phyloP scores from a whole-genome alignment of 164 flowering plant species.

The Brasenia schreberi region DNA sequence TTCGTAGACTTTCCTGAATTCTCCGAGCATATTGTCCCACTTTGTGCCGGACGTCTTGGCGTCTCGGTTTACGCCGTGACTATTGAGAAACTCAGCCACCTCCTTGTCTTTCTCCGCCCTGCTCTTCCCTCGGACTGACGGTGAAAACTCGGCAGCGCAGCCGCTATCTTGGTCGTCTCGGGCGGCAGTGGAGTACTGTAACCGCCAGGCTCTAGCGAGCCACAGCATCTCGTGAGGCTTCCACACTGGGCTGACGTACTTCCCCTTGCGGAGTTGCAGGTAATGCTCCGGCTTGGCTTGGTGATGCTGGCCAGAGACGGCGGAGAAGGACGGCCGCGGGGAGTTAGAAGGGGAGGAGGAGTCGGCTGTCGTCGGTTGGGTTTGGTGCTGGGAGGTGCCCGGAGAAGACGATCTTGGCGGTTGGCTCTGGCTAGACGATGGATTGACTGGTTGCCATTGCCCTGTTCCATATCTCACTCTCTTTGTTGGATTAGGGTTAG shows the following conservation, averaged over 20 bases:
- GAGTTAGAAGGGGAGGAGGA: slow-evolving; percentile 45
- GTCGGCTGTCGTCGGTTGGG: slow-evolving; percentile 11
- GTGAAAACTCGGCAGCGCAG: neutral
- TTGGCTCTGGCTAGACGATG: slow-evolving; percentile 6
- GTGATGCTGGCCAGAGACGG: slow-evolving; percentile 19
- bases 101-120: slow-evolving; percentile 66
- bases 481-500: slow-evolving; percentile 21
- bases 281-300: slow-evolving; percentile 13
- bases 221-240: slow-evolving; percentile 74
- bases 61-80: slow-evolving; percentile 51
- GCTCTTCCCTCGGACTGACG: slow-evolving; percentile 31
- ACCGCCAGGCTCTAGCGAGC: slow-evolving; percentile 64
- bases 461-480: slow-evolving; percentile 29
- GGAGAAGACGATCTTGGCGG: slow-evolving; percentile 19
- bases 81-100: slow-evolving; percentile 52
- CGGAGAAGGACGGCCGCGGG: slow-evolving; percentile 26
- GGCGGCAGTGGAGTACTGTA: slow-evolving; percentile 34
- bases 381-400: neutral
- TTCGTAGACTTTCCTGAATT: slow-evolving; percentile 63
- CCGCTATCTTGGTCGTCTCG: slow-evolving; percentile 2
- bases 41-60: slow-evolving; percentile 72
- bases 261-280: slow-evolving; percentile 45
- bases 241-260: slow-evolving; percentile 77
- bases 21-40: slow-evolving; percentile 85
- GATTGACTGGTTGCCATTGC: slow-evolving; percentile 42